Evolutionary conservation across 2,329 filamentous ascomycete genomes (phyloP).

Genomic region (Cytospora leucostoma): DNA sequence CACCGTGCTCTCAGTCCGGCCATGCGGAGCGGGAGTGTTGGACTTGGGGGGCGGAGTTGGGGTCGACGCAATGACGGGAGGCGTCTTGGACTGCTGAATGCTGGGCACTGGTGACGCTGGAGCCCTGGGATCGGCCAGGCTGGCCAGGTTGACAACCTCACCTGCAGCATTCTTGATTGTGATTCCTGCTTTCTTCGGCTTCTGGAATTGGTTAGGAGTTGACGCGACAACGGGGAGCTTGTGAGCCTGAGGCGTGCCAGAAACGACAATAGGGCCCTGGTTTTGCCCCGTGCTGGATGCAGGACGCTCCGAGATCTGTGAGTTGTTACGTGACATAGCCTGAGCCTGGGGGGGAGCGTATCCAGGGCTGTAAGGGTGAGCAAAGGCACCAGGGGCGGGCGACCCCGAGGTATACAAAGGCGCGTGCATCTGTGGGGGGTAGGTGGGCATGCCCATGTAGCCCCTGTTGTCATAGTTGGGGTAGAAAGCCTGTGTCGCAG

Average conservation of each 20-base stretch:
- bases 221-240: constrained; percentile 47
- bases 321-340: constrained; percentile 82
- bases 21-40: constrained; percentile 63
- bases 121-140: constrained; percentile 47
- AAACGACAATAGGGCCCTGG: constrained; percentile 60
- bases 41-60: constrained; percentile 80
- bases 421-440: constrained; percentile 21
- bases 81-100: constrained; percentile 61
- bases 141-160: constrained; percentile 72
- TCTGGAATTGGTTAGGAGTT: constrained; percentile 53
- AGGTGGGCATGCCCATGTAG: constrained; percentile 24
- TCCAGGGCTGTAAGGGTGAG: constrained; percentile 48
- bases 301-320: constrained; percentile 71
- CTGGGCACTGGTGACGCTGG: constrained; percentile 59
- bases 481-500: constrained; percentile 66
- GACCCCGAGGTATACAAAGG: constrained; percentile 40
- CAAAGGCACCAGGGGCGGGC: constrained; percentile 53
- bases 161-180: constrained; percentile 83
- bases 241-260: constrained; percentile 63
- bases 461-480: constrained; percentile 51
- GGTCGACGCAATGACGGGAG: constrained; percentile 71
- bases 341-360: constrained; percentile 50
- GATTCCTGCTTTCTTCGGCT: constrained; percentile 66
- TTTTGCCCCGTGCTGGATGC: constrained; percentile 67
- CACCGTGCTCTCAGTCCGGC: constrained; percentile 68